A percentile compares a stretch with the other conserved stretches of the same genome.
Conservation (phyloP, 495 filamentous ascomycete genomes). For the Penicillium flavigenum region DNA sequence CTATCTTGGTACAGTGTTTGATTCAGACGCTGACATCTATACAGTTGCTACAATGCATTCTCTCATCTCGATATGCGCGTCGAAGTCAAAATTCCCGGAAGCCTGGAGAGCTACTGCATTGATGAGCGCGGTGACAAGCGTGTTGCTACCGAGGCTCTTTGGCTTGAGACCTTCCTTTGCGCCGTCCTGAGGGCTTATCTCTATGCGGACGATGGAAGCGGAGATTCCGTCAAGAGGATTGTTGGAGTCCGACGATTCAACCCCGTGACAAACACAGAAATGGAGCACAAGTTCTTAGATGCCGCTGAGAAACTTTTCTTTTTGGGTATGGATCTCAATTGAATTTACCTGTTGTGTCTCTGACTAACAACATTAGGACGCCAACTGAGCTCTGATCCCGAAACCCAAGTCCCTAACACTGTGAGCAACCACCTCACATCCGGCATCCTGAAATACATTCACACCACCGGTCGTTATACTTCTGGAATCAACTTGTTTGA, state of each 20-base stretch:
- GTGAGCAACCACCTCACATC: conserved; percentile 94
- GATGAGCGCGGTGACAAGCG: conserved; percentile 94
- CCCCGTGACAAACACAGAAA: conserved; percentile 93
- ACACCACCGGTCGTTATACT: conserved; percentile 90
- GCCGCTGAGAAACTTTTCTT: conserved; percentile 95
- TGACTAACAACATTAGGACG: conserved; percentile 60
- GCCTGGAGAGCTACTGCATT: conserved; percentile 92
- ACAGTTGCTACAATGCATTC: conserved; percentile 98
- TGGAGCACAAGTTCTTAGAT: conserved; percentile 93
- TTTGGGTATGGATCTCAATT: conserved; percentile 57
- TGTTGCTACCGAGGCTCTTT: conserved; percentile 85
- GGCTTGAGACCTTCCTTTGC: conserved; percentile 97
- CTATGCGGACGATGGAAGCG: conserved; percentile 91
- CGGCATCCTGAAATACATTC: conserved; percentile 93
- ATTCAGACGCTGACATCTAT: conserved; percentile 21
- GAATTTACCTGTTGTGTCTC: background rate
- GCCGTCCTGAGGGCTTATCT: conserved; percentile 89
- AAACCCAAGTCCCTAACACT: conserved; percentile 94
- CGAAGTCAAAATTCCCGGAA: conserved; percentile 92
- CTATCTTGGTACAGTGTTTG: conserved; percentile 13
- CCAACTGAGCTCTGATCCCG: conserved; percentile 93
- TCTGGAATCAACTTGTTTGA: conserved; percentile 98
- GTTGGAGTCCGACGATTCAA: conserved; percentile 94
- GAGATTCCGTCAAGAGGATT: conserved; percentile 89
- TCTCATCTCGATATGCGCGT: conserved; percentile 98